These are phyloP conservation scores for Kurtzmaniella cleridarum DNA, from an alignment of 805 yeast species.

Conservation along the genomic window DNA sequence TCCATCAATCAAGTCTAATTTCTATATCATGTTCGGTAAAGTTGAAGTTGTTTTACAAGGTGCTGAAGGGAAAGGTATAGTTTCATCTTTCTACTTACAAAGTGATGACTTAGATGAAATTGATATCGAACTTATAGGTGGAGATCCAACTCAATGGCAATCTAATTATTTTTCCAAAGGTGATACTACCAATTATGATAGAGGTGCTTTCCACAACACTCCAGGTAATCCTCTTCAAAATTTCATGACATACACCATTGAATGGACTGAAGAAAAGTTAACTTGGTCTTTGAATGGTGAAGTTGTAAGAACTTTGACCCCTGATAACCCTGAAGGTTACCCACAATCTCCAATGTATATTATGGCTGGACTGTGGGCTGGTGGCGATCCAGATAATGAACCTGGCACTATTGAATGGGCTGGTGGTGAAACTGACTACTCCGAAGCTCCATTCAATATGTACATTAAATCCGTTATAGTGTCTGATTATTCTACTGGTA, in stretches of 20 bases:
- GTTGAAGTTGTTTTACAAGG: constrained; percentile 68
- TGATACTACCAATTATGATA: constrained; percentile 65
- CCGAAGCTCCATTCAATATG: constrained; percentile 66
- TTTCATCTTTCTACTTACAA: constrained; percentile 77
- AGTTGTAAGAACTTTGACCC: constrained; percentile 58
- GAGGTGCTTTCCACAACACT: constrained; percentile 69
- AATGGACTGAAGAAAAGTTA: constrained; percentile 67
- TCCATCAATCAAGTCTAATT: constrained; percentile 72
- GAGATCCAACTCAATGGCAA: constrained; percentile 69
- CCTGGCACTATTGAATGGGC: constrained; percentile 79
- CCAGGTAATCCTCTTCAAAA: constrained; percentile 46
- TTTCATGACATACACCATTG: constrained; percentile 76
- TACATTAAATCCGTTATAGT: constrained; percentile 52
- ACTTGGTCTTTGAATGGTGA: constrained; percentile 72
- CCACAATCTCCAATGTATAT: constrained; percentile 90
- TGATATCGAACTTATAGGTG: constrained; percentile 84
- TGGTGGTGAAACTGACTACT: constrained; percentile 66
- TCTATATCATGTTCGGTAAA: constrained; percentile 85
- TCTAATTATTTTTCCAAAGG: constrained; percentile 82
- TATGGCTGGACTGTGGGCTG: constrained; percentile 73
- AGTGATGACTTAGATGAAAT: constrained; percentile 85
- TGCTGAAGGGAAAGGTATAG: constrained; percentile 73
- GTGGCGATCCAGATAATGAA: constrained; percentile 64
- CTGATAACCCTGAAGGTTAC: constrained; percentile 57
- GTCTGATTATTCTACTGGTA: constrained; percentile 67